Evolutionary conservation across 2,329 filamentous ascomycete species (phyloP).

Genomic region (Magnaporthiopsis poae): DNA sequence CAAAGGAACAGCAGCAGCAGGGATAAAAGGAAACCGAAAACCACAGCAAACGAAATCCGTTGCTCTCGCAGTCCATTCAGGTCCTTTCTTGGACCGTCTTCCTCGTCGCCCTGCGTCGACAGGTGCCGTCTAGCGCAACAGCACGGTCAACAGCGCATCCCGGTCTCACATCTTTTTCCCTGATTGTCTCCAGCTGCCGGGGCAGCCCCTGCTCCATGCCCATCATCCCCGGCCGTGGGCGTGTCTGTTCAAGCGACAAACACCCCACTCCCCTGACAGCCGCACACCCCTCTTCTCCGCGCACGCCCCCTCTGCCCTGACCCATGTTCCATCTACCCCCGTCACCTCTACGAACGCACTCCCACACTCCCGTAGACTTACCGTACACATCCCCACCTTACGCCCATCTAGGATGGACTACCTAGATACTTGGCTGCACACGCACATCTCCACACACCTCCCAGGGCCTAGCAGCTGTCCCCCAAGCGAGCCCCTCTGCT

Average conservation of each 20-base stretch:
- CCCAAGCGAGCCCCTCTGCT: neutral
- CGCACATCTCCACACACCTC: neutral
- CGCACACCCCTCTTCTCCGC: neutral
- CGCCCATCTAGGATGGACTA: too few relatives aligned
- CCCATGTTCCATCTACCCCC: neutral
- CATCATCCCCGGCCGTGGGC: neutral
- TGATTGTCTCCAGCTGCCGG: neutral
- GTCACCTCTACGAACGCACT: neutral
- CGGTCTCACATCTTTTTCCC: neutral
- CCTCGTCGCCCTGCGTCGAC: neutral
- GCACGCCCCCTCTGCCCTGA: neutral
- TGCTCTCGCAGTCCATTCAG: neutral
- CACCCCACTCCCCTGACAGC: neutral
- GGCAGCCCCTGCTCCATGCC: neutral
- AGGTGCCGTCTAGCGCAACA: neutral
- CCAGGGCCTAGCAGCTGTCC: neutral
- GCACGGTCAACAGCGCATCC: neutral
- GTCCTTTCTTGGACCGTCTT: neutral
- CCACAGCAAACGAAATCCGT: neutral
- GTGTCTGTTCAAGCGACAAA: neutral
- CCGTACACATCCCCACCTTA: neutral
- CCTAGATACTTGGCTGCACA: neutral
- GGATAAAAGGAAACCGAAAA: neutral
- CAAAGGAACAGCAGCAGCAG: neutral
- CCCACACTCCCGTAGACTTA: neutral